A percentile compares a stretch with the other conserved stretches of the same genome.
Evolutionary conservation across 257 asterid species (phyloP).

Genomic region (Fraxinus americana): DNA sequence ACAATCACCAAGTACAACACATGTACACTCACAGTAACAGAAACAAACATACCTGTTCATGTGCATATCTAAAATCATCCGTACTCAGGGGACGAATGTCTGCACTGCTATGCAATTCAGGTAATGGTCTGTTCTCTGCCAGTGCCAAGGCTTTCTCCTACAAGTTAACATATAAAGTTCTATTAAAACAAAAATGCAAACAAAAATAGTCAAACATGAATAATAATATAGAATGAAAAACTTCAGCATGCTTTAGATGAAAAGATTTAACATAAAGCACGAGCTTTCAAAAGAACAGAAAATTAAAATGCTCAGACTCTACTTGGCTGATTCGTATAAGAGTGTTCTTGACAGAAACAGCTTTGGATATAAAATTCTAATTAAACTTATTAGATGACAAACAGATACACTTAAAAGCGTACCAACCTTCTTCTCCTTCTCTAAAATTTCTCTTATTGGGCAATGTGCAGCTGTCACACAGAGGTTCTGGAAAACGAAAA

Average conservation of each 20-base stretch:
- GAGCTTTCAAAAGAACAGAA: background rate
- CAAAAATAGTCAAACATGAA: background rate
- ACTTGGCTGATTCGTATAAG: background rate
- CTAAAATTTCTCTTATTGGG: conserved; percentile 72
- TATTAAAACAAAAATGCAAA: background rate
- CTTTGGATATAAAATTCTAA: background rate
- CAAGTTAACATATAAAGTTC: conserved; percentile 15
- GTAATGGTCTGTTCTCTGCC: conserved; percentile 55
- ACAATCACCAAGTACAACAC: background rate
- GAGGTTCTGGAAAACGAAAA: conserved; percentile 50
- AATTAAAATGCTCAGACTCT: background rate
- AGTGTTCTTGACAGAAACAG: conserved; percentile 1
- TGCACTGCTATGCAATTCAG: conserved; percentile 63
- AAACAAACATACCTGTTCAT: conserved; percentile 50
- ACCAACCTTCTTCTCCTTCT: conserved; percentile 61
- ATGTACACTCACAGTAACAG: background rate
- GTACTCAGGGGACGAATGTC: conserved; percentile 59
- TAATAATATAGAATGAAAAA: background rate
- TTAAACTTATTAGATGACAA: background rate
- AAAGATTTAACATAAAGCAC: background rate
- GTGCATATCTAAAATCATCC: conserved; percentile 71
- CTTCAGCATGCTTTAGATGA: conserved; percentile 1
- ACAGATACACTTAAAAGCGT: background rate
- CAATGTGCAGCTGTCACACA: conserved; percentile 76
- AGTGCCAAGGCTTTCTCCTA: conserved; percentile 64